Evolutionary conservation across 257 asterid species (phyloP).

Genomic region (Ilex aquifolium): DNA sequence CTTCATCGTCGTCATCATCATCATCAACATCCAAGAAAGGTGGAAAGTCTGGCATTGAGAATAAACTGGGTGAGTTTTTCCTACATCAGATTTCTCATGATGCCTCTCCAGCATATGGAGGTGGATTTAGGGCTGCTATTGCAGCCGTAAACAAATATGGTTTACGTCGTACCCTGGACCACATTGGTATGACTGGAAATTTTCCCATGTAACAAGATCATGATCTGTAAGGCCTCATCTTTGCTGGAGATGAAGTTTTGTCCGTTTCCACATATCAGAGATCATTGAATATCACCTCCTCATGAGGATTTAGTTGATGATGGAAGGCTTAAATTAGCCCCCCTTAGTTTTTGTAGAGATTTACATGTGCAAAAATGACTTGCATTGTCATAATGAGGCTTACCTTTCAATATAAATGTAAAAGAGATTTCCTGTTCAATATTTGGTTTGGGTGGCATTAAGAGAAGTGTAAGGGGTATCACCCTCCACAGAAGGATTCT

Average conservation of each 20-base stretch:
- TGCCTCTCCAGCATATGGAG: slow-evolving; percentile 89
- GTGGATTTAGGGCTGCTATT: slow-evolving; percentile 77
- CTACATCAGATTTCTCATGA: slow-evolving; percentile 85
- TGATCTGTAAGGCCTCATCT: background rate
- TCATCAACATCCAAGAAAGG: slow-evolving; percentile 53
- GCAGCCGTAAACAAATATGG: slow-evolving; percentile 79
- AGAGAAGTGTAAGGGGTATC: no score
- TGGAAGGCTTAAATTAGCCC: slow-evolving; percentile 24
- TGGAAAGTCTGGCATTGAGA: slow-evolving; percentile 56
- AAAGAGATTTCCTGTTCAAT: background rate
- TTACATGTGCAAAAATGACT: slow-evolving; percentile 4
- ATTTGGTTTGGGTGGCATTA: background rate
- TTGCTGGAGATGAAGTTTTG: background rate
- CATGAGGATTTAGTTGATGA: slow-evolving; percentile 31
- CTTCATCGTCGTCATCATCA: slow-evolving; percentile 29
- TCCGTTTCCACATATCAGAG: background rate
- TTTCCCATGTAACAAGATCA: slow-evolving; percentile 40
- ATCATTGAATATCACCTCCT: slow-evolving; percentile 17
- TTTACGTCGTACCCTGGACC: slow-evolving; percentile 67
- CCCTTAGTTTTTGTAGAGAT: slow-evolving; percentile 21
- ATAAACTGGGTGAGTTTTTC: slow-evolving; percentile 79
- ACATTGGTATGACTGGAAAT: slow-evolving; percentile 54
- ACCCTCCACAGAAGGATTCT: no score
- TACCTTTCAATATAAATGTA: background rate
- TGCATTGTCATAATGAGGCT: background rate